Percentiles rank a stretch among this genome's conserved stretches.
Evolutionary conservation across 352 stramenopile genomes (phyloP).

Genomic region (Phytophthora pini): DNA sequence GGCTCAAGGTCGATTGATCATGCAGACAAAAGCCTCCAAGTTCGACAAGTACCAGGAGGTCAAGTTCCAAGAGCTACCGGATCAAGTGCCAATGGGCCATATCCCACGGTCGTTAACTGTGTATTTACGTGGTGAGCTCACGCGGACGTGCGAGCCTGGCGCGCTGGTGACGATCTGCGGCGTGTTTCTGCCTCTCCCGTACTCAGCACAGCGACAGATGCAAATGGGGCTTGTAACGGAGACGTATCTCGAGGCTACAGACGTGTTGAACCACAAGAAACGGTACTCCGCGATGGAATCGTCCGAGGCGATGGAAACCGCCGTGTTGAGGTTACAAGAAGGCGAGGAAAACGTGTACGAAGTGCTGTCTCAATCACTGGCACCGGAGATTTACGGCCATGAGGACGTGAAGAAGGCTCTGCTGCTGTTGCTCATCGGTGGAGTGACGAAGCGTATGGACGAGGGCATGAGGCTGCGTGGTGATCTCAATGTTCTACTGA

Average conservation of each 20-base stretch:
- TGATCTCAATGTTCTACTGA: conserved; percentile 99
- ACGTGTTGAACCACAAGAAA: conserved; percentile 98
- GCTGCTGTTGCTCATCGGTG: conserved; percentile 97
- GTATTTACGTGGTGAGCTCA: conserved; percentile 93
- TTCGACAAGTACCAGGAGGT: conserved; percentile 99
- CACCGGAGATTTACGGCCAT: conserved; percentile 99
- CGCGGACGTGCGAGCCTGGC: conserved; percentile 93
- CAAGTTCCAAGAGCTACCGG: conserved; percentile 94
- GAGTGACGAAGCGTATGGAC: conserved; percentile 90
- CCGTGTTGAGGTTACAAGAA: conserved; percentile 75
- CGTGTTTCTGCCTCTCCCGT: conserved; percentile 95
- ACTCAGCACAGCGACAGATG: conserved; percentile 94
- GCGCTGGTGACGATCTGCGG: conserved; percentile 97
- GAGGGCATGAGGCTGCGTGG: conserved; percentile 97
- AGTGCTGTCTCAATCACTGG: conserved; percentile 95
- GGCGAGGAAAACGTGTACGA: conserved; percentile 89
- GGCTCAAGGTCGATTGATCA: conserved; percentile 81
- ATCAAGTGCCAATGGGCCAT: conserved; percentile 98
- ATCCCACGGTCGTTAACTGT: conserved; percentile 95
- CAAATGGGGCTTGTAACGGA: conserved; percentile 97
- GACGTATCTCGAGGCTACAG: conserved; percentile 96
- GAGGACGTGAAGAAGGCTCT: conserved; percentile 99
- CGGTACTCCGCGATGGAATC: conserved; percentile 94
- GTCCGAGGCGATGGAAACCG: conserved; percentile 85
- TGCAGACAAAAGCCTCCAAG: conserved; percentile 98